Conservation (phyloP, 805 yeast species). For the Suhomyces xylopsoci region DNA sequence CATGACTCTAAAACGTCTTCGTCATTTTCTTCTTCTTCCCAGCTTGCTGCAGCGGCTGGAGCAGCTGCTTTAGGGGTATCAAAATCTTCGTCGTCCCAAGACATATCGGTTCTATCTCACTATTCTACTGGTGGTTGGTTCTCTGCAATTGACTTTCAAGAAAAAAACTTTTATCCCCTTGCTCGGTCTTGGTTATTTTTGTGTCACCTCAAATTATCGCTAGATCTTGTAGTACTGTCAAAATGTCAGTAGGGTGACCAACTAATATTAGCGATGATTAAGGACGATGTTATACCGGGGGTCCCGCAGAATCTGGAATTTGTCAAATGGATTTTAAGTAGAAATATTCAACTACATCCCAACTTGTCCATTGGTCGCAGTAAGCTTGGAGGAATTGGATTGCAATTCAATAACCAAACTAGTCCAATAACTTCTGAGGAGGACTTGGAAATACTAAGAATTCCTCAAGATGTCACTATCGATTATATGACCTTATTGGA, state of each 20-base stretch:
- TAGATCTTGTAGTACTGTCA: neutral
- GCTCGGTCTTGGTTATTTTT: conserved; percentile 1
- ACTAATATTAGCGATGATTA: neutral
- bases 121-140: neutral
- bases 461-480: conserved; percentile 7
- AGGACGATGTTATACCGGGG: conserved; percentile 3
- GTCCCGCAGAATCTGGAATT: neutral
- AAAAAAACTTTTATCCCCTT: conserved; percentile 2
- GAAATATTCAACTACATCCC: conserved; percentile 14
- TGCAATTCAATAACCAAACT: conserved; percentile 14
- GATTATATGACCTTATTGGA: conserved; percentile 22
- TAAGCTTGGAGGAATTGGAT: conserved; percentile 31
- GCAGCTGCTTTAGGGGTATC: conserved; percentile 48
- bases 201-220: neutral
- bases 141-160: neutral
- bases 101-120: conserved; percentile 24
- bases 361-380: conserved; percentile 17
- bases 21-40: conserved; percentile 83
- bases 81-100: conserved; percentile 88
- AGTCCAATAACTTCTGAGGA: neutral
- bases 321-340: neutral
- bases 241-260: neutral
- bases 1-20: conserved; percentile 80
- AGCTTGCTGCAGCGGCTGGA: conserved; percentile 59
- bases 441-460: conserved; percentile 10